Percentiles rank a stretch among this genome's conserved stretches.
Evolutionary conservation across 2,329 filamentous ascomycete genomes (phyloP).

Genomic region (Byssochlamys sp.): DNA sequence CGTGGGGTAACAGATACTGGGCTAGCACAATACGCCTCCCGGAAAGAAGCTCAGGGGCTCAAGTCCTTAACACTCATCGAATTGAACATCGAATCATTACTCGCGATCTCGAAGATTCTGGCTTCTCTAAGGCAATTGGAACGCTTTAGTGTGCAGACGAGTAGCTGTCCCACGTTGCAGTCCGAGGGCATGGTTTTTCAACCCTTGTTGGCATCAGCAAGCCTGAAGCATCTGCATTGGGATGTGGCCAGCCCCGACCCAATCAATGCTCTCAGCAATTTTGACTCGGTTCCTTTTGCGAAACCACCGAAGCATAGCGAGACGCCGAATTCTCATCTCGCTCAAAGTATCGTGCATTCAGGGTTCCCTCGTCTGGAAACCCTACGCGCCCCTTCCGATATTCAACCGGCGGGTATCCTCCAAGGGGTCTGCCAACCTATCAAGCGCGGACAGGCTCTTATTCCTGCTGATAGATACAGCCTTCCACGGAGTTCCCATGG

Average conservation of each 20-base stretch:
- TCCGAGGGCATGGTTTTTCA: slow-evolving; percentile 36
- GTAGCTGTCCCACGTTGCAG: slow-evolving; percentile 38
- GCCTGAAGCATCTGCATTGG: slow-evolving; percentile 49
- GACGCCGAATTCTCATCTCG: slow-evolving; percentile 34
- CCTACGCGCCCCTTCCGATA: slow-evolving; percentile 36
- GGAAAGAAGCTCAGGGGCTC: slow-evolving; percentile 36
- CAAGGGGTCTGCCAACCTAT: slow-evolving; percentile 36
- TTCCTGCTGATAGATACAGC: slow-evolving; percentile 32
- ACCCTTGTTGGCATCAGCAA: slow-evolving; percentile 40
- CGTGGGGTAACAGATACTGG: slow-evolving; percentile 48
- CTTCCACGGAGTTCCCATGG: slow-evolving; percentile 35
- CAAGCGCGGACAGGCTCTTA: slow-evolving; percentile 27
- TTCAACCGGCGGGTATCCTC: slow-evolving; percentile 34
- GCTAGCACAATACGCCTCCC: slow-evolving; percentile 42
- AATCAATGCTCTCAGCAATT: slow-evolving; percentile 24
- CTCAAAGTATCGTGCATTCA: slow-evolving; percentile 33
- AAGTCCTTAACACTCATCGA: slow-evolving; percentile 44
- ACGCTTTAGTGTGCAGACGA: slow-evolving; percentile 44
- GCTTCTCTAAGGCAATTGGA: slow-evolving; percentile 37
- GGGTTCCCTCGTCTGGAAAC: slow-evolving; percentile 33
- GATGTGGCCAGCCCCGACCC: slow-evolving; percentile 38
- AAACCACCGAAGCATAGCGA: slow-evolving; percentile 23
- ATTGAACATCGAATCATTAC: slow-evolving; percentile 43
- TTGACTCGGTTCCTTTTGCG: slow-evolving; percentile 30
- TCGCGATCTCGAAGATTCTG: slow-evolving; percentile 45